Percentiles rank a stretch among this genome's conserved stretches.
phyloP scores from a whole-genome alignment of 257 asterid genomes.

The Henckelia pumila region DNA sequence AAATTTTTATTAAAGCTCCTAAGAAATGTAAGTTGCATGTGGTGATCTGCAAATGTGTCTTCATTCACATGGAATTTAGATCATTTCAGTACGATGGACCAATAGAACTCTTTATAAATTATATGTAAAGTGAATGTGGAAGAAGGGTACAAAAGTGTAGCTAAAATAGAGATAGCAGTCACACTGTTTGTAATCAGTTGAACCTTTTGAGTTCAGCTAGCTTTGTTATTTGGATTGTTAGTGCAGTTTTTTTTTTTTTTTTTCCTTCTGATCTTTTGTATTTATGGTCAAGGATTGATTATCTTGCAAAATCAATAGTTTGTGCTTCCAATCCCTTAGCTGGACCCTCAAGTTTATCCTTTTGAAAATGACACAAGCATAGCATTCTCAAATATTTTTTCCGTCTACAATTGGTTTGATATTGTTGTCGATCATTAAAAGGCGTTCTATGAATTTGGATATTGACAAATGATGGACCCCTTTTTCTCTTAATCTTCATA shows the following conservation, averaged over 20 bases:
- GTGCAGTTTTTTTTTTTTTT: background rate
- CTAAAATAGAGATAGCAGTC: background rate
- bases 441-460: constrained; percentile 19
- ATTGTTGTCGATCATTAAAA: background rate
- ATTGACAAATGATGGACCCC: constrained; percentile 4
- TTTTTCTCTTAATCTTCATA: constrained; percentile 5
- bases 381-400: no score
- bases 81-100: background rate
- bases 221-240: background rate
- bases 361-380: background rate
- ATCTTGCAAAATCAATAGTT: no score
- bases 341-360: background rate
- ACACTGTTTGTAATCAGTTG: background rate
- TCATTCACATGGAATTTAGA: background rate
- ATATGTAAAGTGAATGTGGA: background rate
- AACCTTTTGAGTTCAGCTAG: background rate
- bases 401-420: background rate
- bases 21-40: background rate
- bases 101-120: no score
- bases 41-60: no score
- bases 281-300: background rate
- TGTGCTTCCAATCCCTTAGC: background rate
- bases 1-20: background rate
- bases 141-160: no score
- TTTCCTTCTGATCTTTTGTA: no score